Conservation (phyloP, 257 asterid genomes). For the Plectranthus barbatus region DNA sequence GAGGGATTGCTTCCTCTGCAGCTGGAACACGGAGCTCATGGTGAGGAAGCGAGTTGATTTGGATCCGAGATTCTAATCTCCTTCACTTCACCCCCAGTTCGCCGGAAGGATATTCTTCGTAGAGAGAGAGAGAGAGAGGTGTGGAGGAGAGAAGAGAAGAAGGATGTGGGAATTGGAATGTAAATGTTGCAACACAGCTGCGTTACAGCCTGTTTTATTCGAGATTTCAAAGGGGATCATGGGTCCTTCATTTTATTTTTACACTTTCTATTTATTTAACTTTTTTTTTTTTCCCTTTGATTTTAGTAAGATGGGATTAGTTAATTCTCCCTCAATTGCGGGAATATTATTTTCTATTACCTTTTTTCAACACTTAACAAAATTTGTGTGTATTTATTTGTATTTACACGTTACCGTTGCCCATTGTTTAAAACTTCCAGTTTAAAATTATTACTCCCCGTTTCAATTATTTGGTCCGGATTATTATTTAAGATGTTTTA, state of each 20-base stretch:
- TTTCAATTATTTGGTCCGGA: too few relatives aligned
- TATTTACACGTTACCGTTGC: too few relatives aligned
- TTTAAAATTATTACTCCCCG: too few relatives aligned
- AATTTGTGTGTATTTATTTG: neutral
- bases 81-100: neutral
- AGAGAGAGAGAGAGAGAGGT: neutral
- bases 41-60: neutral
- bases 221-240: constrained; percentile 5
- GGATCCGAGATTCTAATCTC: neutral
- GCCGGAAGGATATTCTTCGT: neutral
- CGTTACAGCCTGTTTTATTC: constrained; percentile 37
- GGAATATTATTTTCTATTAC: neutral
- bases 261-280: neutral
- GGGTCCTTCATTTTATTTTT: neutral
- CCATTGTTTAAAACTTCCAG: too few relatives aligned
- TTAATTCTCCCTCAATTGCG: neutral
- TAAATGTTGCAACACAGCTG: constrained; percentile 25
- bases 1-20: constrained; percentile 44
- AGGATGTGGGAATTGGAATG: constrained; percentile 5
- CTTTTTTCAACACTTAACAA: neutral
- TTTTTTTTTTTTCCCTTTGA: neutral
- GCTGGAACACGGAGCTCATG: constrained; percentile 48
- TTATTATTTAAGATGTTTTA: too few relatives aligned
- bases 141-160: neutral
- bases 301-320: neutral